phyloP scores from a whole-genome alignment of 768 basidiomycete genomes.

The Naganishia kalamii region DNA sequence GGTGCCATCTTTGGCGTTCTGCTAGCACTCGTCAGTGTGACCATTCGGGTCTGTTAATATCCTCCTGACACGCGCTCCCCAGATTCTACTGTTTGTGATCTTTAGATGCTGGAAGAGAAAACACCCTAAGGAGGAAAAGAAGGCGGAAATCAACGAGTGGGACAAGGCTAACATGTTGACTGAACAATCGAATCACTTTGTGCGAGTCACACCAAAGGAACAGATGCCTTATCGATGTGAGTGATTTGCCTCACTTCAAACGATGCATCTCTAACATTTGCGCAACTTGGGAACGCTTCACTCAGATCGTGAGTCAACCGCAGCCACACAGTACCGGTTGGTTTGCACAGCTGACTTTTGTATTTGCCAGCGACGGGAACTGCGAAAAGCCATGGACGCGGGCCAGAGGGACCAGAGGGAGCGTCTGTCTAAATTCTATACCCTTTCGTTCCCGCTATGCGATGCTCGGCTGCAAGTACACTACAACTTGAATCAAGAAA shows the following conservation, averaged over 20 bases:
- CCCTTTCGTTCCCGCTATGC: neutral
- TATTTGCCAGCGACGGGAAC: constrained; percentile 1
- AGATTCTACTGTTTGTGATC: constrained; percentile 10
- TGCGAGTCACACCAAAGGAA: constrained; percentile 12
- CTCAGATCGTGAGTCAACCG: constrained; percentile 9
- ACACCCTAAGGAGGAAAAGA: neutral
- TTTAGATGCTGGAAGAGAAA: constrained; percentile 10
- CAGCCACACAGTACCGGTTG: too few relatives aligned
- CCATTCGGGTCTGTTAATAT: too few relatives aligned
- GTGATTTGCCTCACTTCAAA: neutral
- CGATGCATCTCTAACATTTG: neutral
- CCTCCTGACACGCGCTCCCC: neutral
- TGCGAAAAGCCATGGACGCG: neutral
- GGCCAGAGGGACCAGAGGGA: neutral
- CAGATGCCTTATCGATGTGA: constrained; percentile 8
- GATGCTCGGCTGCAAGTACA: too few relatives aligned
- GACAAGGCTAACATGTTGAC: constrained; percentile 17
- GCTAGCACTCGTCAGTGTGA: constrained; percentile 1
- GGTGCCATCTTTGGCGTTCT: constrained; percentile 10
- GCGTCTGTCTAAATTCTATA: too few relatives aligned
- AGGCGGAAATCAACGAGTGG: neutral
- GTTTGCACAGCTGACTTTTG: too few relatives aligned
- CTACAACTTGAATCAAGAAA: too few relatives aligned
- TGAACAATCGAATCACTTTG: constrained; percentile 19
- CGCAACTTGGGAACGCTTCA: neutral